A percentile compares a stretch with the other conserved stretches of the same genome.
Conservation (phyloP, 1,139 yeast species). For the Pichia sp. region DNA sequence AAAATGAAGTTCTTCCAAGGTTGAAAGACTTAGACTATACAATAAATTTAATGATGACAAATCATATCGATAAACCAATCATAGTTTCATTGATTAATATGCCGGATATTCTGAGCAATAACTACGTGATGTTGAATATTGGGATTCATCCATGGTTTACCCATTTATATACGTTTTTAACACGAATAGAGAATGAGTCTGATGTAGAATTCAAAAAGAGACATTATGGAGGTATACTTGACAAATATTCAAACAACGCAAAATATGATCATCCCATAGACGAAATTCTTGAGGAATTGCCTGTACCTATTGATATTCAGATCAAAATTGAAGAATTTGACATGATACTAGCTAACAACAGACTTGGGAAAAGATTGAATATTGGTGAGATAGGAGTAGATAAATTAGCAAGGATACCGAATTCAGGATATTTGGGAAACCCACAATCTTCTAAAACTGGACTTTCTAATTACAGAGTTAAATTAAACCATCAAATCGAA, state of each 20-base stretch:
- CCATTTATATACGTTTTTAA: conserved; percentile 45
- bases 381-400: conserved; percentile 94
- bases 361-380: conserved; percentile 11
- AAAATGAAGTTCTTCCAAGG: conserved; percentile 4
- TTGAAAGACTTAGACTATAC: conserved; percentile 1
- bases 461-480: conserved; percentile 33
- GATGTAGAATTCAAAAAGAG: conserved; percentile 27
- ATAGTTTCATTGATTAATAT: conserved; percentile 16
- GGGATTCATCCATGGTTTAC: conserved; percentile 93
- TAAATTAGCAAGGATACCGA: conserved; percentile 63
- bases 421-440: conserved; percentile 48
- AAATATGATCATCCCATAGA: conserved; percentile 13
- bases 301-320: conserved; percentile 50
- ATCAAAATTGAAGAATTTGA: conserved; percentile 32
- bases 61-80: conserved; percentile 40
- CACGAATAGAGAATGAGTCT: conserved; percentile 16
- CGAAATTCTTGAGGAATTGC: conserved; percentile 45
- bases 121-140: conserved; percentile 49
- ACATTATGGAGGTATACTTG: conserved; percentile 53
- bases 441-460: conserved; percentile 4
- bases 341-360: conserved; percentile 20
- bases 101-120: conserved; percentile 20
- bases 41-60: conserved; percentile 50
- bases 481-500: conserved; percentile 55
- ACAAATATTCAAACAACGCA: conserved; percentile 7